Percentiles rank a stretch among this genome's conserved stretches.
These are phyloP conservation scores for Lipomyces sp. DNA, from an alignment of 805 yeast genomes.

Conservation along the genomic window DNA sequence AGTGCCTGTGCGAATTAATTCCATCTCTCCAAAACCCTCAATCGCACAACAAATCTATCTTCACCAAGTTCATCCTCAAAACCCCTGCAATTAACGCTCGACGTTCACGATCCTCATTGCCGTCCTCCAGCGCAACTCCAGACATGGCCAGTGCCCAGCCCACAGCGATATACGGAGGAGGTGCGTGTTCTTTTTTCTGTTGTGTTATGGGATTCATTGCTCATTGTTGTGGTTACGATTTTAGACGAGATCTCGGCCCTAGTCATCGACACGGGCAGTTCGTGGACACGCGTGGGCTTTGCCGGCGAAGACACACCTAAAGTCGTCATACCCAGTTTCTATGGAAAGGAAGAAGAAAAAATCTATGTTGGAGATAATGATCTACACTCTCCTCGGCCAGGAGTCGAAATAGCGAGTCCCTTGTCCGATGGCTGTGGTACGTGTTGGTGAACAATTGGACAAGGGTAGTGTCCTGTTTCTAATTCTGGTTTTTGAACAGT, in stretches of 20 bases:
- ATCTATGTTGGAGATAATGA: conserved; percentile 42
- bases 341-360: conserved; percentile 41
- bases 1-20: too few species aligned
- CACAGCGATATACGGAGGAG: conserved; percentile 32
- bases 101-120: too few species aligned
- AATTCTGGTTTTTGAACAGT: conserved; percentile 25
- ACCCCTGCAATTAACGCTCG: too few species aligned
- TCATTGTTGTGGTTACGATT: background rate
- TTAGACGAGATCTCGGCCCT: conserved; percentile 84
- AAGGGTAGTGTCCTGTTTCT: background rate
- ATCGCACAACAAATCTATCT: too few species aligned
- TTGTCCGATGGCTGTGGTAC: conserved; percentile 37
- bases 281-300: conserved; percentile 77
- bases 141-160: conserved; percentile 29
- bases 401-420: conserved; percentile 38
- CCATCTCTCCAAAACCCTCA: too few species aligned
- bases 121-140: too few species aligned
- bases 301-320: conserved; percentile 92
- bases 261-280: conserved; percentile 88
- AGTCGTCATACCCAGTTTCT: conserved; percentile 67
- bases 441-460: background rate
- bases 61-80: too few species aligned
- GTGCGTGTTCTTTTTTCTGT: conserved; percentile 13
- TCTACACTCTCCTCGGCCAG: conserved; percentile 41
- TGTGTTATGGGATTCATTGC: background rate